Conservation (phyloP, 805 yeast genomes). For the Ogataea angusta region DNA sequence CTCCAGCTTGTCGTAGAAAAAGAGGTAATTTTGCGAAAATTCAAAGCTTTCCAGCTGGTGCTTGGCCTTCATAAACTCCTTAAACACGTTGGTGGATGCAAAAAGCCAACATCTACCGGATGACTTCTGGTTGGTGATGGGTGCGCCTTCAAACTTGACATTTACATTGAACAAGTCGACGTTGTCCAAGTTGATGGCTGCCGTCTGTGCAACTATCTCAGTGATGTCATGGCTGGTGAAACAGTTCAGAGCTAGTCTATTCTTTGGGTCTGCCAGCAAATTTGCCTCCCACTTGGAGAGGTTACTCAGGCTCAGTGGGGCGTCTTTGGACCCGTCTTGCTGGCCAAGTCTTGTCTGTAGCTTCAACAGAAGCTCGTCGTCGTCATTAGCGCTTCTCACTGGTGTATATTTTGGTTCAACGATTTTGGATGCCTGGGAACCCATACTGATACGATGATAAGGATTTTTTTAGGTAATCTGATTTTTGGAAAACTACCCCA, state of each 20-base stretch:
- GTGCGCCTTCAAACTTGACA: slow-evolving; percentile 52
- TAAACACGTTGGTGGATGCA: slow-evolving; percentile 75
- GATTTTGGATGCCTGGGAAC: slow-evolving; percentile 25
- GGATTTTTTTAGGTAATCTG: not conserved
- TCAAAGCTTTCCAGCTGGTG: slow-evolving; percentile 68
- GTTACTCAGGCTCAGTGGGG: slow-evolving; percentile 34
- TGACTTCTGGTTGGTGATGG: slow-evolving; percentile 70
- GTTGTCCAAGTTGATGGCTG: slow-evolving; percentile 27
- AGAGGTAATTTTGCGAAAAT: slow-evolving; percentile 75
- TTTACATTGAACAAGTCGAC: slow-evolving; percentile 42
- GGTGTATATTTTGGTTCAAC: slow-evolving; percentile 21
- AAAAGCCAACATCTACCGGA: slow-evolving; percentile 91
- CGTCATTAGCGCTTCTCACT: slow-evolving; percentile 18
- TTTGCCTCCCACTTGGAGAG: slow-evolving; percentile 45
- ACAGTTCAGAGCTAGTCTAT: slow-evolving; percentile 51
- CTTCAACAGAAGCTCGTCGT: slow-evolving; percentile 32
- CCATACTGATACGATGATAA: slow-evolving; percentile 20
- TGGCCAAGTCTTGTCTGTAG: slow-evolving; percentile 24
- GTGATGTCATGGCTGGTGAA: slow-evolving; percentile 46
- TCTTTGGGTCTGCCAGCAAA: slow-evolving; percentile 45
- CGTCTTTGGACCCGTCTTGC: slow-evolving; percentile 11
- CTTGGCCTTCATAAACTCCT: slow-evolving; percentile 60
- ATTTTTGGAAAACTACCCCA: slow-evolving; percentile 4
- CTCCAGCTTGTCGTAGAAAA: slow-evolving; percentile 84
- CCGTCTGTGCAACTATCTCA: slow-evolving; percentile 39